Evolutionary conservation across 2,329 filamentous ascomycete species (phyloP), one percentile per base, ranked within the genome.

Genomic region (Ophiostoma montium): DNA sequence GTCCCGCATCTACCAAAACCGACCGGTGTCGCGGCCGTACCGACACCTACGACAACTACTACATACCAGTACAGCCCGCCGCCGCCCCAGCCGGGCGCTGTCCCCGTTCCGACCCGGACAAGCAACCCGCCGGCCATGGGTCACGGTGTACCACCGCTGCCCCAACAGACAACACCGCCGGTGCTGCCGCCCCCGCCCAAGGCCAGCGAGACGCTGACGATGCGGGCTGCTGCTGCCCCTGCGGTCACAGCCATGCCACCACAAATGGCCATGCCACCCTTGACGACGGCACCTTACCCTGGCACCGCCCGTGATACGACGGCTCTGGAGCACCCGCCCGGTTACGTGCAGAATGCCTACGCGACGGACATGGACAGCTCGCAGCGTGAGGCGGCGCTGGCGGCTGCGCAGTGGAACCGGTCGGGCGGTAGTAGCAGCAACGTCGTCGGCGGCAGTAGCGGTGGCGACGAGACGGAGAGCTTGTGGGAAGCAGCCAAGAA

Each of bases 401-500:
- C 35, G 13, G 41, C 23, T 2, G n/a, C 16, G 12, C 12, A 33
- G n/a, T n/a, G n/a, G 18, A n/a, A n/a, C 21, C 4, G 23, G 16
- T 11, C 11, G 5, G 47, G 18, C 30, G 16, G 11, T 32, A 42
- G 16, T 15, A 36, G 6, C 36, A 27, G 18, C 3, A 44, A 32
- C 13, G 19, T 16, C 8, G 23, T 32, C 9, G 42, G 48, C 10
- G 31, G 31, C 36, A 43, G 30, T 32, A 48, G 27, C 41, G 46
- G 35, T 35, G 57, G 55, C 15, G 69, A 67, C 15, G 70, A 67
- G 15, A 68, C 67, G 3, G 68, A 71, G n/a, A 60, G 63, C 21
- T 63, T 78, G 6, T 78, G 74, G 74, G 68, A 67, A 49, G 63
- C 70, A 43, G 75, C 75, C 11, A 77, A 74, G 66, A 78, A 75